Base-by-base conservation (phyloP, 2,329 filamentous ascomycete genomes). In the Xylaria hypoxylon region DNA sequence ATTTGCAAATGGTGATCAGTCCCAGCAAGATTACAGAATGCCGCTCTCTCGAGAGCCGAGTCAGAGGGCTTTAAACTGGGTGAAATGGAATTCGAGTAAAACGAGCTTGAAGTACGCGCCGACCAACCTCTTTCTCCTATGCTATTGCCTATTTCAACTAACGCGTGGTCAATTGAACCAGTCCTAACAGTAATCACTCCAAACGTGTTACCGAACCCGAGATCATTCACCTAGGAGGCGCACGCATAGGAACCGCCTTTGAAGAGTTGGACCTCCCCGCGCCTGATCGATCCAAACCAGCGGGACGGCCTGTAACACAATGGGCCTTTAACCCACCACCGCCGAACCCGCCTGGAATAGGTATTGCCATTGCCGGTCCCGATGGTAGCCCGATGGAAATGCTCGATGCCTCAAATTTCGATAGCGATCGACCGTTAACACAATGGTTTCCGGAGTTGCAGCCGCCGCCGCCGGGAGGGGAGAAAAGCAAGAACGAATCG, bases 221-320 rank as follows among this genome's bases (percentile, higher is more conserved):
- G 58, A 74, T 74, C 35, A 45, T 74, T 26, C 72, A 74, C 51
- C 65, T 74, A 2, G 72, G 72, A 5, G 72, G 72, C 28, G 58
- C 64, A 13, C 70, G 71, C 53, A 62, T 74, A 3, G 65, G 68
- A 44, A 68, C 68, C 17, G 62, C 60, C 17, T 60, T 56, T 31
- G 64, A 68, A 19, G 62, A 65, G 11, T 35, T 67, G 7, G 68
- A 71, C 3, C 58, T 64, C 33, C 61, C 68, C 3, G 57, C 59
- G 3, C 64, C 68, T 19, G 68, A 64, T 48, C 65, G 59, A 62
- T 65, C 67, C 22, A 65, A 47, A 22, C 56, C 64, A 19, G 26
- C 19, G n/a, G 63, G 67, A 2, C 65, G 62, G 24, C 63, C 65
- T 47, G 15, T 64, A 19, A 64, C 70, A 38, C 65, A 61, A 65